Evolutionary conservation across 2,329 filamentous ascomycete genomes (phyloP).

Genomic region (Chaetomium sp.): DNA sequence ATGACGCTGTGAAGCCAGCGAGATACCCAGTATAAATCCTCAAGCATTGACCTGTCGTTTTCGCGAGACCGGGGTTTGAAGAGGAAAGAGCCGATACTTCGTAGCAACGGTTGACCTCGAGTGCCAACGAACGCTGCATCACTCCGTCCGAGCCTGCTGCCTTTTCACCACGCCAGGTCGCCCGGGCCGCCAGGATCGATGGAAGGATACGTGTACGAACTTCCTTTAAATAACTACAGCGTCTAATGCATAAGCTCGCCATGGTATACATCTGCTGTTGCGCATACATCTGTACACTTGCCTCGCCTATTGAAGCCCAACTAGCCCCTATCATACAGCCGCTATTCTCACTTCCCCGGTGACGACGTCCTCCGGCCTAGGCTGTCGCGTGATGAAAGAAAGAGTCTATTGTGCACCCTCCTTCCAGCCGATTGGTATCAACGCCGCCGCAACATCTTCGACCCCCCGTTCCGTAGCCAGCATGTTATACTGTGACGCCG

Average conservation of each 20-base stretch:
- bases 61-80: neutral
- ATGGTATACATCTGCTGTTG: neutral
- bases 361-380: neutral
- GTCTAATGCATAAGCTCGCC: neutral
- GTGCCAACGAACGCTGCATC: neutral
- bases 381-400: neutral
- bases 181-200: too few relatives aligned
- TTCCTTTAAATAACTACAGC: too few relatives aligned
- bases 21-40: neutral
- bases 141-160: neutral
- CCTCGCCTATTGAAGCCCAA: neutral
- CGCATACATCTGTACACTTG: neutral
- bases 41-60: neutral
- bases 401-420: constrained; percentile 43
- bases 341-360: neutral
- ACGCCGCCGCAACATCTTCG: constrained; percentile 78
- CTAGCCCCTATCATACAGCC: neutral
- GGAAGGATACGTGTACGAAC: too few relatives aligned
- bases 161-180: neutral
- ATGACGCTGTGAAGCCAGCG: constrained; percentile 1
- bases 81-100: neutral
- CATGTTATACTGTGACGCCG: constrained; percentile 91
- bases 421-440: constrained; percentile 84
- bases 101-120: too few relatives aligned
- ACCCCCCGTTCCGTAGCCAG: constrained; percentile 92